Conservation (phyloP, 192 early-diverging fungal species). For the Gryganskiella cystojenkinii region DNA sequence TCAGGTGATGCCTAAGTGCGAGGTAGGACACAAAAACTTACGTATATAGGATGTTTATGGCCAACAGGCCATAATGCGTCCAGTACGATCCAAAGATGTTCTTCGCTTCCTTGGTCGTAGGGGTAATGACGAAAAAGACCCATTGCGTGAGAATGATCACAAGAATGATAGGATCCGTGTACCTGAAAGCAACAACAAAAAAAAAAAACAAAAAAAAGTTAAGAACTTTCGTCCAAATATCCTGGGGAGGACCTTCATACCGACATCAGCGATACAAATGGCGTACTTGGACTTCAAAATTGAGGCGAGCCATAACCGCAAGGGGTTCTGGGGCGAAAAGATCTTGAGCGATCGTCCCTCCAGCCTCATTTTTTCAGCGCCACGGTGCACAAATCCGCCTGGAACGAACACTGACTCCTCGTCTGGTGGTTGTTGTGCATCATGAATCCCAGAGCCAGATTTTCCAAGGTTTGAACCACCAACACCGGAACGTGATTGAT, state of each 20-base stretch:
- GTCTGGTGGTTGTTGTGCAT: conserved; percentile 15
- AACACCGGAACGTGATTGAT: conserved; percentile 15
- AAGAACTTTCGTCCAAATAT: too few species aligned
- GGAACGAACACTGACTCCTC: conserved; percentile 33
- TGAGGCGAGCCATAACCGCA: conserved; percentile 44
- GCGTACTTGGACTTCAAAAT: conserved; percentile 55
- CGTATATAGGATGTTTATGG: conserved; percentile 57
- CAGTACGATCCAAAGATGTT: conserved; percentile 54
- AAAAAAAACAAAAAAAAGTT: not conserved
- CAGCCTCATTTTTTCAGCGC: conserved; percentile 33
- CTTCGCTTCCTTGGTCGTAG: conserved; percentile 45
- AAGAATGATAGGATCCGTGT: conserved; percentile 50
- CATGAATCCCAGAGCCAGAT: conserved; percentile 18
- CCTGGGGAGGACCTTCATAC: too few species aligned
- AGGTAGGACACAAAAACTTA: too few species aligned
- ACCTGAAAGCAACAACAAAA: conserved; percentile 15
- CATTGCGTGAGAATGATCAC: conserved; percentile 56
- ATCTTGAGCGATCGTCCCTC: conserved; percentile 53
- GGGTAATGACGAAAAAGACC: conserved; percentile 56
- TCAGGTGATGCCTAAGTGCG: not conserved
- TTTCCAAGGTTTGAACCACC: conserved; percentile 38
- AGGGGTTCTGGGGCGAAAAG: conserved; percentile 38
- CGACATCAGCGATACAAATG: not conserved
- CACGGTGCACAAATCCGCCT: conserved; percentile 43
- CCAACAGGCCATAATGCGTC: conserved; percentile 53